These are phyloP conservation scores for Gastrolobium bilobum DNA, from an alignment of 306 rosid genomes.

Conservation along the genomic window DNA sequence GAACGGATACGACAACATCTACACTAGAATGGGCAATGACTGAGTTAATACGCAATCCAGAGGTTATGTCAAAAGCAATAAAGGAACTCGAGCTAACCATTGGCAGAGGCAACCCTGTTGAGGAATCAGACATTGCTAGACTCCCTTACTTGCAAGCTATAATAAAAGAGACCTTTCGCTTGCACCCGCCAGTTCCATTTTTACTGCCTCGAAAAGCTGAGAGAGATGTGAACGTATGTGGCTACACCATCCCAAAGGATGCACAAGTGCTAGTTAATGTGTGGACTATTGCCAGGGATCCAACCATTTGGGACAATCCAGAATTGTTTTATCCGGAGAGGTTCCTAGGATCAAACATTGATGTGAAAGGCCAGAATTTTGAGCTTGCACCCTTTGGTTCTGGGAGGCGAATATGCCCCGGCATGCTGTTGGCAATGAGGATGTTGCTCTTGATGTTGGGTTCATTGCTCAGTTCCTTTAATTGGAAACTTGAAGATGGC, in stretches of 20 bases:
- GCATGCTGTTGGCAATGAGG: background rate
- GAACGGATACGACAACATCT: background rate
- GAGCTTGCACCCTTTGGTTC: conserved; percentile 19
- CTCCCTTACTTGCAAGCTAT: conserved; percentile 22
- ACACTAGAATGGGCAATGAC: background rate
- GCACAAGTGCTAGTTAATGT: conserved; percentile 15
- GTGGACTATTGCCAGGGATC: background rate
- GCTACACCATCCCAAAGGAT: conserved; percentile 17
- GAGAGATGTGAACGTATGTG: background rate
- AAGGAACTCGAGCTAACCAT: background rate
- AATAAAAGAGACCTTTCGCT: background rate
- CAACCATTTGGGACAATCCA: background rate
- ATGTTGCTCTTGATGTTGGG: background rate
- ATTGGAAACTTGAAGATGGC: conserved; percentile 2
- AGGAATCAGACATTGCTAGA: conserved; percentile 14
- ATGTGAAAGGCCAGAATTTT: background rate
- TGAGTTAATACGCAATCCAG: background rate
- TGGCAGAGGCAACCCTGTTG: background rate
- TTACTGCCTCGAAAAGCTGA: conserved; percentile 17
- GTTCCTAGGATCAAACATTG: background rate
- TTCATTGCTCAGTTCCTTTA: background rate
- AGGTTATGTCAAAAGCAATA: background rate
- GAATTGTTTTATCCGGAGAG: background rate
- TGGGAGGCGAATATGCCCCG: background rate
- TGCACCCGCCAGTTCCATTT: background rate